Evolutionary conservation across 2,329 filamentous ascomycete species (phyloP), one percentile per base, ranked within the genome.

Genomic region (Penicillium sp.): DNA sequence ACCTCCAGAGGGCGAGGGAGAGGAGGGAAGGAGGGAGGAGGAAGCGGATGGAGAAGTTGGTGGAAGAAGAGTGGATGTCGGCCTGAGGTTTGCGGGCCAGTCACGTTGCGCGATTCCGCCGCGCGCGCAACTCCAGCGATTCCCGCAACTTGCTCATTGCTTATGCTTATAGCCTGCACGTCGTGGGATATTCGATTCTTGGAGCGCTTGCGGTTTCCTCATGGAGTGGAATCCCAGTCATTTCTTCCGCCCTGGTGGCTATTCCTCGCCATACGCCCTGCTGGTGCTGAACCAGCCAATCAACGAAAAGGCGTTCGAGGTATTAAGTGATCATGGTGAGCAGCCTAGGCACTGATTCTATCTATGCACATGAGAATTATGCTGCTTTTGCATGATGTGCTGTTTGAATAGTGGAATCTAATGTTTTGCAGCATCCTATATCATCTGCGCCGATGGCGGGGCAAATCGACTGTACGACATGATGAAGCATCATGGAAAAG

Each of bases 381-480:
- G n/a, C n/a, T 15, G 5, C 36, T 17, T 46, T 4, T 36, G n/a
- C n/a, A n/a, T n/a, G n/a, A n/a, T n/a, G n/a, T n/a, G n/a, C n/a
- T n/a, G n/a, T 27, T 13, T 18, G 3, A 15, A 24, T 13, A 46
- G 9, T 20, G 13, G 1, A 9, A 42, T n/a, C 17, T 30, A 8
- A 24, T 43, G 7, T 7, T 23, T 21, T 29, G 51, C 61, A 89
- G 87, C 89, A 46, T 76, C 75, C 18, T 81, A 86, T 55, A 83
- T 82, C 20, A 80, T 97, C 46, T 96, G 91, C 52, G 94, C 91
- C 23, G 94, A 99, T 75, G 94, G 92, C 49, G 94, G 91, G 20
- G 92, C 92, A 39, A 96, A 97, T 67, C 81, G 84, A 30, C 80
- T 97, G 17, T 79, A 81, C 58, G 72, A 84, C 58, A 75, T 79